These are phyloP conservation scores for Lachnellula hyalina DNA, from an alignment of 2,329 filamentous ascomycete species.

Conservation along the genomic window DNA sequence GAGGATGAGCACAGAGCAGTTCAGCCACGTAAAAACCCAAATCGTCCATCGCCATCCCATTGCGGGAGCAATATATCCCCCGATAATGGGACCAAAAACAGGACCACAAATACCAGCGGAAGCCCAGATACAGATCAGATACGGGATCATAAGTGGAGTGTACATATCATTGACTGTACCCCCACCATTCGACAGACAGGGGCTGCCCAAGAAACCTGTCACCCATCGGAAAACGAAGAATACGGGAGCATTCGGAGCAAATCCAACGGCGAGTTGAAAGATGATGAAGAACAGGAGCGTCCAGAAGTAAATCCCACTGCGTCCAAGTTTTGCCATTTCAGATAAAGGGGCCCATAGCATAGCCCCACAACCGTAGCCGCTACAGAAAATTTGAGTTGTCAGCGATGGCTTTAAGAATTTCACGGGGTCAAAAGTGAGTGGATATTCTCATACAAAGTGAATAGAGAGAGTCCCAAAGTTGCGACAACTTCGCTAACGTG, in stretches of 20 bases:
- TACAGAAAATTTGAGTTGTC: neutral
- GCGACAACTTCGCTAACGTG: slow-evolving; percentile 38
- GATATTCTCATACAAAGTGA: neutral
- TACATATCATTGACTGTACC: slow-evolving; percentile 47
- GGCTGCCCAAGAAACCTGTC: slow-evolving; percentile 58
- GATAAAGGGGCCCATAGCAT: slow-evolving; percentile 58
- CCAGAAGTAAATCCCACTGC: slow-evolving; percentile 60
- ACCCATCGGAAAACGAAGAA: slow-evolving; percentile 58
- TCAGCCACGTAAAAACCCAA: slow-evolving; percentile 56
- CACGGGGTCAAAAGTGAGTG: neutral
- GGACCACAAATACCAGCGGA: slow-evolving; percentile 38
- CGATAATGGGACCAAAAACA: slow-evolving; percentile 53
- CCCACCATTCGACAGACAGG: slow-evolving; percentile 53
- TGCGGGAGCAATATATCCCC: slow-evolving; percentile 50
- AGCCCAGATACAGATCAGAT: slow-evolving; percentile 53
- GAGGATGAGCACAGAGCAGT: slow-evolving; percentile 47
- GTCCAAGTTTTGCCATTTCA: slow-evolving; percentile 59
- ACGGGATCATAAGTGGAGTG: slow-evolving; percentile 46
- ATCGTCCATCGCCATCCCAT: slow-evolving; percentile 57
- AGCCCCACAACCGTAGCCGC: slow-evolving; percentile 55
- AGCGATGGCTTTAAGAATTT: neutral
- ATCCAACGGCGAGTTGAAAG: slow-evolving; percentile 54
- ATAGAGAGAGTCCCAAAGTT: neutral
- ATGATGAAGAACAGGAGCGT: slow-evolving; percentile 64
- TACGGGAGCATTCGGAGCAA: slow-evolving; percentile 47